Conservation (phyloP, 1,139 yeast genomes). For the Zygoascus hellenicus region DNA sequence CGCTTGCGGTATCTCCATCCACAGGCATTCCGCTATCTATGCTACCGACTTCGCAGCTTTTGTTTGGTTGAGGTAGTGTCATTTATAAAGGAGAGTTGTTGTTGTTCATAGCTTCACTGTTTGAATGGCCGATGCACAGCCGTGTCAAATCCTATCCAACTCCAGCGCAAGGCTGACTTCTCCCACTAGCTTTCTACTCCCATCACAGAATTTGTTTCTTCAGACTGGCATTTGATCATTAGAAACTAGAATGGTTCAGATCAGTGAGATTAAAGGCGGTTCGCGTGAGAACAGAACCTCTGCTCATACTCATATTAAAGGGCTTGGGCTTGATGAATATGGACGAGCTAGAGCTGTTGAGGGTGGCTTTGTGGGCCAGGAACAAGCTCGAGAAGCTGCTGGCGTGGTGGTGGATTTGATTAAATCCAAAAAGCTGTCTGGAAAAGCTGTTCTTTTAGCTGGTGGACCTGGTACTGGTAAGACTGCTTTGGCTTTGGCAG, state of each 20-base stretch:
- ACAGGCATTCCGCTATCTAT: too few relatives aligned
- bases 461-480: constrained; percentile 99
- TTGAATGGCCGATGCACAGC: background rate
- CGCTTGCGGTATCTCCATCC: too few relatives aligned
- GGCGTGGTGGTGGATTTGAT: constrained; percentile 93
- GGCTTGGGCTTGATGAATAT: constrained; percentile 86
- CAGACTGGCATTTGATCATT: too few relatives aligned
- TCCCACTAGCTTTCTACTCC: background rate
- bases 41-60: constrained; percentile 3
- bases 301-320: constrained; percentile 95
- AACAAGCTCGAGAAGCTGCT: constrained; percentile 93
- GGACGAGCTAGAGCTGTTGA: constrained; percentile 82
- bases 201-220: constrained; percentile 7
- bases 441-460: constrained; percentile 90
- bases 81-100: constrained; percentile 1
- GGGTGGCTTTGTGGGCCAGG: constrained; percentile 95
- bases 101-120: background rate
- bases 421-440: constrained; percentile 89
- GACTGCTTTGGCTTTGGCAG: constrained; percentile 92
- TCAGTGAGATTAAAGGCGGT: constrained; percentile 71
- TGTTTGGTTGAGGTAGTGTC: constrained; percentile 3
- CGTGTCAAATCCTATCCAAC: background rate
- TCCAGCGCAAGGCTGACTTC: background rate
- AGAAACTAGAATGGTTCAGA: constrained; percentile 57
- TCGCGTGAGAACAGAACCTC: constrained; percentile 76